phyloP scores from a whole-genome alignment of 306 rosid species.

The Vachellia pachyceras region DNA sequence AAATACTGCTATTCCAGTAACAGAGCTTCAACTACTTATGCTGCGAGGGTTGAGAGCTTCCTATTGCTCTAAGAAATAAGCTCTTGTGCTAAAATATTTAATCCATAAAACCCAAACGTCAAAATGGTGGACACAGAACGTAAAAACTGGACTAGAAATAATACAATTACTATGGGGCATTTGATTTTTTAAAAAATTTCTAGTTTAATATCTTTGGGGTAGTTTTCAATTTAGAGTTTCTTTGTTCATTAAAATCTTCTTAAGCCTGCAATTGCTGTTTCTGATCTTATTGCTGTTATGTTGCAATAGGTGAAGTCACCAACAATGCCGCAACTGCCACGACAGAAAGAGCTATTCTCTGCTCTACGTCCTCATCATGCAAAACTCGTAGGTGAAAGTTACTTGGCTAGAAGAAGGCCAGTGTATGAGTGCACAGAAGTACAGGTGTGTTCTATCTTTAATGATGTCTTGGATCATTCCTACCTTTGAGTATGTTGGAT shows the following conservation, averaged over 20 bases:
- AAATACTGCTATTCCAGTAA: background rate
- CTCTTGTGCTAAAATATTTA: background rate
- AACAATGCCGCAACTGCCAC: conserved; percentile 80
- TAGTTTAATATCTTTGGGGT: no score
- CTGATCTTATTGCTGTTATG: conserved; percentile 38
- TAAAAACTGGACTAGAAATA: no score
- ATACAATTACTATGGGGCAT: no score
- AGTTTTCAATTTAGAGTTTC: no score
- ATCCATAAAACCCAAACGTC: no score
- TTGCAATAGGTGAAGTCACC: conserved; percentile 78
- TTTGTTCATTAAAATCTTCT: no score
- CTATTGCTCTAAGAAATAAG: background rate
- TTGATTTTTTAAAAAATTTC: no score
- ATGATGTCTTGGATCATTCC: conserved; percentile 8
- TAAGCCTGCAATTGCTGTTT: conserved; percentile 14
- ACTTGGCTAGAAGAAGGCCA: conserved; percentile 87
- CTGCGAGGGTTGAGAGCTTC: background rate
- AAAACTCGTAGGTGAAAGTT: conserved; percentile 95
- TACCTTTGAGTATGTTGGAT: background rate
- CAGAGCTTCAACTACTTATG: background rate
- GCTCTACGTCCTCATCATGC: conserved; percentile 82
- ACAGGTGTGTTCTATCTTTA: conserved; percentile 65
- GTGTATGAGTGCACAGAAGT: conserved; percentile 82
- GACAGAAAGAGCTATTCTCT: conserved; percentile 71
- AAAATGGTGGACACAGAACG: no score